Evolutionary conservation across 345 rosid species (phyloP).

Genomic region (Pugionium cornutum): DNA sequence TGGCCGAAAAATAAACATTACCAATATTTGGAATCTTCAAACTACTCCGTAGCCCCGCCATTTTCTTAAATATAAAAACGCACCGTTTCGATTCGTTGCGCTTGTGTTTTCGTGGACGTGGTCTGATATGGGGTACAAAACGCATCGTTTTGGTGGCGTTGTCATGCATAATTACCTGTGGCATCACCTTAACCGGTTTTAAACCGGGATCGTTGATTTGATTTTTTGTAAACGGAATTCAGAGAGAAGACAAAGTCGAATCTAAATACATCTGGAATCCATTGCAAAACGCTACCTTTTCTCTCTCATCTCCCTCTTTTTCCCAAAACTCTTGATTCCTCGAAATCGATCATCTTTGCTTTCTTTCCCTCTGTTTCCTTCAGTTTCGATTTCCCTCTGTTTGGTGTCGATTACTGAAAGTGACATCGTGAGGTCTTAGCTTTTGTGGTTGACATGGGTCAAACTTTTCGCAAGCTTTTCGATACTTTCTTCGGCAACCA

Average conservation of each 20-base stretch:
- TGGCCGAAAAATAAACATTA: too few relatives aligned
- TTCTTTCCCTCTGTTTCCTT: constrained; percentile 14
- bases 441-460: constrained; percentile 56
- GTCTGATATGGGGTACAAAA: too few relatives aligned
- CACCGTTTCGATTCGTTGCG: too few relatives aligned
- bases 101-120: too few relatives aligned
- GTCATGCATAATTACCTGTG: too few relatives aligned
- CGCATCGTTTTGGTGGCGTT: too few relatives aligned
- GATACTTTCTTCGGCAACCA: constrained; percentile 84
- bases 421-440: constrained; percentile 1
- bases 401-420: constrained; percentile 1
- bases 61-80: too few relatives aligned
- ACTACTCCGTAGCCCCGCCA: too few relatives aligned
- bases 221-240: not conserved
- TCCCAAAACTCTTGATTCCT: constrained; percentile 6
- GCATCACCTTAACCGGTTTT: not conserved
- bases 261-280: not conserved
- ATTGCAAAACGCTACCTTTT: constrained; percentile 35
- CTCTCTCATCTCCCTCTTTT: not conserved
- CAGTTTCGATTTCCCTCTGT: not conserved
- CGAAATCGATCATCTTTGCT: constrained; percentile 14
- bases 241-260: constrained; percentile 10
- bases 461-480: constrained; percentile 86
- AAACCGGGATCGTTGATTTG: not conserved
- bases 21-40: too few relatives aligned